Evolutionary conservation across 352 stramenopile species (phyloP).

Genomic region (Poterioochromonas sp.): DNA sequence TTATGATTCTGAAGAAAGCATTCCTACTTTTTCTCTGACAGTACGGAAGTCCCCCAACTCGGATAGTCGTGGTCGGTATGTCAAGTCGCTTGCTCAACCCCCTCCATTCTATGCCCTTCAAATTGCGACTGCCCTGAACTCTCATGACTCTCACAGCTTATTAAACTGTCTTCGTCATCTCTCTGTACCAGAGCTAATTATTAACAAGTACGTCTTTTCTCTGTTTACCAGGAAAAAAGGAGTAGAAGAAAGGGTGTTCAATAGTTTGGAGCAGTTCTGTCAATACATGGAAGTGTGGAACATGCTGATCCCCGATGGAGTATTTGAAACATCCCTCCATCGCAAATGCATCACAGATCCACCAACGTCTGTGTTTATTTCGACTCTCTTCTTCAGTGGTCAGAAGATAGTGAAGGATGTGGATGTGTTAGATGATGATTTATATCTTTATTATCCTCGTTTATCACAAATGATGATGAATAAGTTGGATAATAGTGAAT

Average conservation of each 20-base stretch:
- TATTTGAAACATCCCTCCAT: background rate
- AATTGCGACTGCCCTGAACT: background rate
- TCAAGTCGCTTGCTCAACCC: too few relatives aligned
- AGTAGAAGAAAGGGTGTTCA: background rate
- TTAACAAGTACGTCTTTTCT: background rate
- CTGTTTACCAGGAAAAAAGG: background rate
- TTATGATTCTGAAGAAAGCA: too few relatives aligned
- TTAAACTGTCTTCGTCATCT: background rate
- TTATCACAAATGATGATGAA: slow-evolving; percentile 1
- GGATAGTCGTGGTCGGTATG: too few relatives aligned
- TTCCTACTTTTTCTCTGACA: too few relatives aligned
- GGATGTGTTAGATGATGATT: slow-evolving; percentile 4
- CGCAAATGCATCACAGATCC: background rate
- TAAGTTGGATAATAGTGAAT: background rate
- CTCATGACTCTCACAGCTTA: background rate
- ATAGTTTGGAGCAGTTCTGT: slow-evolving; percentile 1
- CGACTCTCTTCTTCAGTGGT: background rate
- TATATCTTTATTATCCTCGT: background rate
- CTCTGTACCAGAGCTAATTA: background rate
- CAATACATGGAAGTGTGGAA: slow-evolving; percentile 8
- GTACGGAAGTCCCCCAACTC: too few relatives aligned
- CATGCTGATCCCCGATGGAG: background rate
- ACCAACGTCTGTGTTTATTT: background rate
- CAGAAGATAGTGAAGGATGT: background rate
- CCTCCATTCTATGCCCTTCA: too few relatives aligned